These are phyloP conservation scores for Citrus cavaleriei DNA, from an alignment of 345 rosid genomes.

Conservation along the genomic window DNA sequence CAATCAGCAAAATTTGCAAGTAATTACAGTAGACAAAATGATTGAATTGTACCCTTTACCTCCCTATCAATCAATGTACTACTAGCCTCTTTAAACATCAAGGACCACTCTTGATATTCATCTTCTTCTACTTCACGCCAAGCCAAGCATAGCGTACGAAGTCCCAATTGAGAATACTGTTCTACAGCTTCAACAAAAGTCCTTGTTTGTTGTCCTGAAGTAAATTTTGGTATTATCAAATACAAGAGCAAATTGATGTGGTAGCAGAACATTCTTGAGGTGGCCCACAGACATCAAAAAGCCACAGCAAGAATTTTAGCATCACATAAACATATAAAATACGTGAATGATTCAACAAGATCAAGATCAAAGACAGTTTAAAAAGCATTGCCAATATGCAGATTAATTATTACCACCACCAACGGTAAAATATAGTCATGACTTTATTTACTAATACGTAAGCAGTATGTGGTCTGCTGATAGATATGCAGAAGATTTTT, in stretches of 20 bases:
- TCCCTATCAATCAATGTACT: conserved; percentile 94
- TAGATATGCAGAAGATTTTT: no score
- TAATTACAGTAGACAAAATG: conserved; percentile 2
- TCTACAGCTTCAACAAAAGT: conserved; percentile 81
- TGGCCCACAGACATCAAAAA: neutral
- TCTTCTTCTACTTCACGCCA: conserved; percentile 84
- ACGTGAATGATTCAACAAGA: neutral
- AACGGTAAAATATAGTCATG: neutral
- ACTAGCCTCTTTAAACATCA: conserved; percentile 87
- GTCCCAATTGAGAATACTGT: conserved; percentile 86
- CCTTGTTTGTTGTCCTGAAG: conserved; percentile 86
- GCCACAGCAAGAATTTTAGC: neutral
- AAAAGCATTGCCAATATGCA: neutral
- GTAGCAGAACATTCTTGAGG: neutral
- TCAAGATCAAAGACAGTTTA: neutral
- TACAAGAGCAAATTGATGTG: neutral
- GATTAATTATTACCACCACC: neutral
- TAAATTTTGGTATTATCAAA: conserved; percentile 15
- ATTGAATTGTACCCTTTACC: conserved; percentile 45
- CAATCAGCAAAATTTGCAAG: neutral
- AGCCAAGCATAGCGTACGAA: conserved; percentile 94
- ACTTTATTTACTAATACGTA: neutral
- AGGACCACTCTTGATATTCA: conserved; percentile 86
- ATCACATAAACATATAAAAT: neutral
- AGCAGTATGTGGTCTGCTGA: neutral